phyloP scores from a whole-genome alignment of 371 early-diverging fungal species.

The Haplosporangium sp. region DNA sequence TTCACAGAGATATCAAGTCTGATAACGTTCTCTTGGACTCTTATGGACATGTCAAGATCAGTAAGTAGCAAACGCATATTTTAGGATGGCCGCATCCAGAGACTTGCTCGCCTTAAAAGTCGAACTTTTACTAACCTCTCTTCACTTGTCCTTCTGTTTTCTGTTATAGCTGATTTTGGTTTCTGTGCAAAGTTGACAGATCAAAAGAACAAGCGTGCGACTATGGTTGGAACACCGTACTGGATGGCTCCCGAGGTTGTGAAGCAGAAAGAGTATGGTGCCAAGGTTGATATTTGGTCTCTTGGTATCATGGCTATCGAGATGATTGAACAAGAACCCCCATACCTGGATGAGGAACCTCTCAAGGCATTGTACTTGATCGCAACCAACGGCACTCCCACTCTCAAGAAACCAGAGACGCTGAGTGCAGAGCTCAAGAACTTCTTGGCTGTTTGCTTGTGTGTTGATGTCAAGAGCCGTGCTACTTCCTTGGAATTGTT shows the following conservation, averaged over 20 bases:
- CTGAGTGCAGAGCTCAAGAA: constrained; percentile 85
- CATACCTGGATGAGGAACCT: constrained; percentile 96
- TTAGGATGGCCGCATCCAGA: not conserved
- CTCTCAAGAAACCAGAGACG: constrained; percentile 87
- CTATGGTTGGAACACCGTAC: constrained; percentile 97
- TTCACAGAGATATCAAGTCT: constrained; percentile 98
- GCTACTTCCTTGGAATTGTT: constrained; percentile 86
- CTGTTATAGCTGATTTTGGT: constrained; percentile 84
- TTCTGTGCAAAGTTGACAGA: constrained; percentile 95
- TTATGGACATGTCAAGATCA: constrained; percentile 94
- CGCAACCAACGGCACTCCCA: constrained; percentile 97
- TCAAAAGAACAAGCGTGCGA: constrained; percentile 89
- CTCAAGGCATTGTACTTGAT: constrained; percentile 95
- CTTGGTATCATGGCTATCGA: constrained; percentile 97
- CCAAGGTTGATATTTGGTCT: constrained; percentile 95
- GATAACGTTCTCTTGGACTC: constrained; percentile 92
- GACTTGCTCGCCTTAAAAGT: not conserved
- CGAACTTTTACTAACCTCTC: not conserved
- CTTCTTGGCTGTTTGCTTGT: constrained; percentile 89
- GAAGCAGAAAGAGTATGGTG: constrained; percentile 90
- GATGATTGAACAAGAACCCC: constrained; percentile 98
- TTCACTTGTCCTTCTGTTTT: not conserved
- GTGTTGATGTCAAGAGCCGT: constrained; percentile 90
- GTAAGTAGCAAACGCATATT: constrained; percentile 56
- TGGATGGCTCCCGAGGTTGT: constrained; percentile 97